Evolutionary conservation across 768 basidiomycete species (phyloP), one percentile per base, ranked within the genome.

Genomic region (Collybia sordida): DNA sequence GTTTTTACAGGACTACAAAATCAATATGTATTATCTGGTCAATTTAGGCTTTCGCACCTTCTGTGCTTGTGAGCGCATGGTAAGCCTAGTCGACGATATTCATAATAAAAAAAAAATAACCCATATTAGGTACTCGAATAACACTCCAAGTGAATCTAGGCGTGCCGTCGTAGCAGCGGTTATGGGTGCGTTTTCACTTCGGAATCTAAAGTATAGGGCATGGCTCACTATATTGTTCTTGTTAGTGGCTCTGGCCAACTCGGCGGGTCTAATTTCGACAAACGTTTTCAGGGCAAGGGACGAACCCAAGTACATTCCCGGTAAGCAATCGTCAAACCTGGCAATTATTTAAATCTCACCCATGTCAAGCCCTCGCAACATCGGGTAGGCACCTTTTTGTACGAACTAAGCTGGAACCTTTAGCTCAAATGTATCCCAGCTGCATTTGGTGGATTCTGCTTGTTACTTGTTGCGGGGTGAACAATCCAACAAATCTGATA

Each of bases 231-330:
- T 17, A 22, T 24, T 43, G 21, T 23, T 17, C n/a, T n/a, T n/a
- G n/a, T n/a, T 34, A 78, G 75, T 78, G 47, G 78, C 72, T 0
- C 66, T 78, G 50, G 76, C 75, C 18, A 78, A 78, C 54, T 70
- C 72, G 27, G 66, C 75, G 46, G 79, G 79, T 19, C 56, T 81
- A 11, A 75, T 79, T 49, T 76, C 76, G 1, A 75, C 76, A 24
- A 80, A 81, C 54, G 75, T 79, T 7, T 80, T 80, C 61, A 69
- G 71, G 45, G 72, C 74, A 8, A 60, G 77, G 57, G 77, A 79
- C 51, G 79, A 74, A 53, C 78, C 77, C 0, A 73, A 68, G 56
- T 79, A 80, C 55, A 64, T 76, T 36, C 75, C 74, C 50, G 71
- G 72, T 72, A 49, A 46, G 58, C 39, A 40, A 35, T 15, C 42